Evolutionary conservation across 768 basidiomycete genomes (phyloP).

Genomic region (Boletus tomentosulus): DNA sequence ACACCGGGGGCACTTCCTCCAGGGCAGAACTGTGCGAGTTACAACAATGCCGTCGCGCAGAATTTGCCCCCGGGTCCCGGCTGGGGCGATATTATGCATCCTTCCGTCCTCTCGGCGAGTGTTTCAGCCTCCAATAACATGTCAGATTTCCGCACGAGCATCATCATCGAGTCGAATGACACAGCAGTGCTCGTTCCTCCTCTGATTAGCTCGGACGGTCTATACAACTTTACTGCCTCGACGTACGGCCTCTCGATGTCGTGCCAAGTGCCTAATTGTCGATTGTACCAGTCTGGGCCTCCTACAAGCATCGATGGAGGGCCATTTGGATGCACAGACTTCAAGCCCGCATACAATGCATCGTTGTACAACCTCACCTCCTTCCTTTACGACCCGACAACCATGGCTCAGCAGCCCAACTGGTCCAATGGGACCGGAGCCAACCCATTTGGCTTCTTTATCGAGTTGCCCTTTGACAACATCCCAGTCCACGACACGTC

Average conservation of each 20-base stretch:
- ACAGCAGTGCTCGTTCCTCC: not conserved
- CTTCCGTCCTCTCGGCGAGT: not conserved
- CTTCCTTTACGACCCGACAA: conserved; percentile 3
- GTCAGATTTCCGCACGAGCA: not conserved
- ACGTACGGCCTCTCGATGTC: not conserved
- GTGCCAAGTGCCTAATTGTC: not conserved
- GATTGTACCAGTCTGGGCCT: not conserved
- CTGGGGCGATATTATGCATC: not conserved
- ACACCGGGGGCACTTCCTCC: not conserved
- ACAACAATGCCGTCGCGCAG: not conserved
- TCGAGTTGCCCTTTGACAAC: conserved; percentile 1
- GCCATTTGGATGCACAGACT: not conserved
- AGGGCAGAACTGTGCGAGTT: conserved; percentile 1
- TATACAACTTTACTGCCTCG: conserved; percentile 1
- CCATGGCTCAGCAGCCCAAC: not conserved
- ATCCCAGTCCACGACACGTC: not conserved
- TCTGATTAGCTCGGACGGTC: not conserved
- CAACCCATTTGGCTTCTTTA: conserved; percentile 2
- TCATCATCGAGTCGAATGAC: not conserved
- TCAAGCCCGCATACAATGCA: conserved; percentile 1
- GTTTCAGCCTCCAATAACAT: not conserved
- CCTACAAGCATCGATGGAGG: not conserved
- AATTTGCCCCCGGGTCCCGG: not conserved
- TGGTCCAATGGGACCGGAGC: not conserved
- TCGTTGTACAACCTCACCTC: conserved; percentile 1